A percentile compares a stretch with the other conserved stretches of the same genome.
Evolutionary conservation across 352 stramenopile species (phyloP).

Genomic region (Globisporangium nunn): DNA sequence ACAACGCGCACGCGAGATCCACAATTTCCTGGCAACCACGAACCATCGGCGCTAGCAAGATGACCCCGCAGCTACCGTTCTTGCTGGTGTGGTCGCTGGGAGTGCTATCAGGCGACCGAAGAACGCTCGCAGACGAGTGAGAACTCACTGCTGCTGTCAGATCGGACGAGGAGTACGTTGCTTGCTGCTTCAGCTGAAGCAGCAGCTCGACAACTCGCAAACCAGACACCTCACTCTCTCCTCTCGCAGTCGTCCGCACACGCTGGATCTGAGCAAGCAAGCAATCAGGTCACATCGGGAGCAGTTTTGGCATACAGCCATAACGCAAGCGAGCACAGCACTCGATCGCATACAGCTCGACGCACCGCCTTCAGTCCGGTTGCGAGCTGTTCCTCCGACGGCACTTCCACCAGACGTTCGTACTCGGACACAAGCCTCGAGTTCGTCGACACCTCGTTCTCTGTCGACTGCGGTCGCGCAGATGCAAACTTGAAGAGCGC

Average conservation of each 20-base stretch:
- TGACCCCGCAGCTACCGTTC: not conserved
- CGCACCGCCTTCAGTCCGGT: constrained; percentile 29
- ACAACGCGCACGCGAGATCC: constrained; percentile 15
- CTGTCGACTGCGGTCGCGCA: not conserved
- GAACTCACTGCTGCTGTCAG: not conserved
- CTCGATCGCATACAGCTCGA: constrained; percentile 15
- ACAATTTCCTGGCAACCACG: constrained; percentile 28
- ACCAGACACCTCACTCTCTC: constrained; percentile 5
- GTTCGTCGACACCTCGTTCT: not conserved
- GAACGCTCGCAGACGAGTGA: not conserved
- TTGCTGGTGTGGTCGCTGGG: not conserved
- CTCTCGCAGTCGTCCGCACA: constrained; percentile 13
- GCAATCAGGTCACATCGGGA: too few species aligned
- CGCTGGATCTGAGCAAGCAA: constrained; percentile 7
- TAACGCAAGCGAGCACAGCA: too few species aligned
- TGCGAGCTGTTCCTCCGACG: constrained; percentile 14
- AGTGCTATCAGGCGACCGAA: too few species aligned
- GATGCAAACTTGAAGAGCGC: not conserved
- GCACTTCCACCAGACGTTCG: constrained; percentile 8
- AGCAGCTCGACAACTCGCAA: constrained; percentile 19
- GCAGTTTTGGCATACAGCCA: too few species aligned
- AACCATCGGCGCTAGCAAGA: constrained; percentile 13
- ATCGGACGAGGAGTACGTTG: constrained; percentile 14
- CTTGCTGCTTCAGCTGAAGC: constrained; percentile 27
- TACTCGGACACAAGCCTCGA: not conserved